Percentiles rank a stretch among this genome's conserved stretches.
Conservation (phyloP, 1,284 basidiomycete genomes). For the Ganoderma lucidum region DNA sequence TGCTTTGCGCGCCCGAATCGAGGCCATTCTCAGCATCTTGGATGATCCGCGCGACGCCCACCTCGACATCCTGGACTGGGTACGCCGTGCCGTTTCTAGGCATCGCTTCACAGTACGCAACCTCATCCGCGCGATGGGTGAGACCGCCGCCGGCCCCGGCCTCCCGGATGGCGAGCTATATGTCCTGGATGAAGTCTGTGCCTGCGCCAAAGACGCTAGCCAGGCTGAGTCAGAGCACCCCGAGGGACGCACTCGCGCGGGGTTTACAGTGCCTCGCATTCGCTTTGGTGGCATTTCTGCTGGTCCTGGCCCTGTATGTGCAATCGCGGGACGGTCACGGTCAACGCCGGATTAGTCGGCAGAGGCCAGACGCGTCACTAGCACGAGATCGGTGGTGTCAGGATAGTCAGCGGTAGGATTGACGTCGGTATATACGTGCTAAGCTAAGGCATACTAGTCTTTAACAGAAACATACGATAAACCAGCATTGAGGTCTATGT, state of each 20-base stretch:
- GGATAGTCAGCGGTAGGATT: background rate
- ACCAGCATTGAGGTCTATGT: background rate
- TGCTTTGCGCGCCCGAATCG: background rate
- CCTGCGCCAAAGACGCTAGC: background rate
- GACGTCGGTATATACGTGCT: constrained; percentile 6
- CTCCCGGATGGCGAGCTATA: background rate
- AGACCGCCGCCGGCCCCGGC: background rate
- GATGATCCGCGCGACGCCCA: background rate
- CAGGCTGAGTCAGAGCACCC: no score
- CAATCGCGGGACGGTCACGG: no score
- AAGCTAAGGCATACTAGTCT: background rate
- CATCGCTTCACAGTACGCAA: background rate
- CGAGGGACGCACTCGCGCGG: no score
- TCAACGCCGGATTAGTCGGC: no score
- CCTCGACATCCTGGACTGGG: background rate
- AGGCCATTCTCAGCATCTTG: background rate
- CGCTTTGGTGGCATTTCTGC: no score
- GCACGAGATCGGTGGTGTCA: background rate
- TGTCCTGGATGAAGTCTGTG: background rate
- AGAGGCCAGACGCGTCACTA: no score
- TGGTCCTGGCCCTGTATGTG: no score
- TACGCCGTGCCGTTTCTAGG: background rate
- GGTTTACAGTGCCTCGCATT: no score
- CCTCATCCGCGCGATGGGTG: background rate
- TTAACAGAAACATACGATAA: background rate